Evolutionary conservation across 306 rosid genomes (phyloP), one percentile per base, ranked within the genome.

Genomic region (Lathyrus tuberosus): DNA sequence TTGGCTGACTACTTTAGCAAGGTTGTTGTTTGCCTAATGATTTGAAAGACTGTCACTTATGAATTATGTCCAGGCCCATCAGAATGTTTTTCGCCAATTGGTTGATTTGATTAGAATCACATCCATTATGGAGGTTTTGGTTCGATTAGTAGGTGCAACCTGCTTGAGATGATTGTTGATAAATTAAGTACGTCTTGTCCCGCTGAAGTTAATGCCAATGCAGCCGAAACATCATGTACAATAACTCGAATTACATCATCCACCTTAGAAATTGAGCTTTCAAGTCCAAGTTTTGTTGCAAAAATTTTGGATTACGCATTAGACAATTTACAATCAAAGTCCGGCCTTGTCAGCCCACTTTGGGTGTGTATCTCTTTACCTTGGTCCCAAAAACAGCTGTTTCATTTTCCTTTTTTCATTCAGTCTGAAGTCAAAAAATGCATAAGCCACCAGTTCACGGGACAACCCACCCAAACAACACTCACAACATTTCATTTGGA

Each of bases 91-190:
- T 63, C 82, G 89, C 42, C 95, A 84, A 72, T 76, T 94, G 65
- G 97, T 94, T 69, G 98, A 94, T 85, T 88, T 94, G 88, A 94
- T 94, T 61, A 97, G 98, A 75, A 90, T 90, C 59, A 94, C 98
- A 63, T 94, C 98, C 59, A 94, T 94, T 82, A 94, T 90, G 98
- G 97, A 89, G 97, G 97, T 94, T 82, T 84, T 94, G 84, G 92
- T 91, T 81, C 92, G 97, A 52, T 77, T 94, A 73, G 97, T 91
- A 13, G 96, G 97, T 1, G 96, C 85, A 88, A 91, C 80, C 86
- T 94, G 80, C 89, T 94, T n/a, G 97, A 91, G 85, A 91, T 94
- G 96, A 88, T 94, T 65, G 92, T 94, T n/a, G 96, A 91, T 76
- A 94, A 94, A 84, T 73, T 94, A 79, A 87, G 84, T 73, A 96